Base-by-base conservation (phyloP, 441 rosid species). In the Syzygium malaccense region DNA sequence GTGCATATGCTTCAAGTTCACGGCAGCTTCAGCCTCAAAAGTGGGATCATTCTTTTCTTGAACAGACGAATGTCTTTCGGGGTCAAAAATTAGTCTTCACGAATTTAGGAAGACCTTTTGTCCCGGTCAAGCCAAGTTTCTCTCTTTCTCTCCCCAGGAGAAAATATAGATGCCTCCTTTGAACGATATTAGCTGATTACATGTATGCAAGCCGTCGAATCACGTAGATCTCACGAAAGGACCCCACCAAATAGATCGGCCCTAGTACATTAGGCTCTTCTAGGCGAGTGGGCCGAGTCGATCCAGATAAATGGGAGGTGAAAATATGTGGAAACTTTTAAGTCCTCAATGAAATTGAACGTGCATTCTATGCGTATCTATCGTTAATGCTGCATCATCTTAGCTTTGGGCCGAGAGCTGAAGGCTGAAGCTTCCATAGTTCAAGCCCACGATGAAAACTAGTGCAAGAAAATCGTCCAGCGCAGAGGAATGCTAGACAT, bases 81-180 rank as follows among this genome's bases (percentile, higher is more conserved):
- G 45, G 28, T 71, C 49, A 11, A 71, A 71, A 71, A 13, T 37
- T 37, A 5, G 45, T 71, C 49, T 5, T 37, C 80, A 3, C 6
- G 41, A 37, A 71, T 45, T 23, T 12, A 37, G 28, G 51, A 37
- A 71, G 8, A 37, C 49, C 49, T 49, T 57, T 66, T 37, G 51
- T 71, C n/a, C 49, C 17, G 0, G 28, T 71, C 51, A 0, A 37
- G 49, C 80, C 4, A 37, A 71, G n/a, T 20, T 11, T 41, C 83
- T 41, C 83, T 37, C 51, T 28, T 5, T 26, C 12, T 71, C 49
- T 23, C 8, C n/a, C 26, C 14, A 1, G 37, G 1, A 37, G 19
- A 7, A 37, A 3, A 20, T 12, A 37, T 20, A 1, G 4, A 3
- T 2, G 2, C 12, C 49, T 6, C 33, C 25, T 4, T 32, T 0